A percentile compares a stretch with the other conserved stretches of the same genome.
Conservation (phyloP, 1,139 yeast species). For the Saccharomycopsis phalli region DNA sequence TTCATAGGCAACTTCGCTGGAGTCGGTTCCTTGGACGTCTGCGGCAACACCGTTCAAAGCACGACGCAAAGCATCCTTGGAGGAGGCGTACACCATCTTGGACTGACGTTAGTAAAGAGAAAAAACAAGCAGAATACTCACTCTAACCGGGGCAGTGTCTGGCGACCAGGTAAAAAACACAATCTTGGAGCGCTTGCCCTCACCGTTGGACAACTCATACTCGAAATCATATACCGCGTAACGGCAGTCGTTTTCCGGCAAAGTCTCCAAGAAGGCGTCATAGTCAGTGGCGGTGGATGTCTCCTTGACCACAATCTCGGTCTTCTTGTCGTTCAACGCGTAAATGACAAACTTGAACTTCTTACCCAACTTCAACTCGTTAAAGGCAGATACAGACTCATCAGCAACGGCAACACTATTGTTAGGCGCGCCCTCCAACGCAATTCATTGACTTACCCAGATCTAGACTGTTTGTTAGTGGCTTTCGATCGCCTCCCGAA, state of each 20-base stretch:
- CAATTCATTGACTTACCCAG: constrained; percentile 42
- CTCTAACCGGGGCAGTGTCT: constrained; percentile 87
- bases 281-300: constrained; percentile 68
- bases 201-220: constrained; percentile 81
- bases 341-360: constrained; percentile 76
- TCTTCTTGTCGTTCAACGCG: constrained; percentile 73
- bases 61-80: constrained; percentile 96
- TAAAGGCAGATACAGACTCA: constrained; percentile 87
- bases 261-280: constrained; percentile 74
- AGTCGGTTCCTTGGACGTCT: constrained; percentile 97
- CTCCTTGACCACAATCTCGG: constrained; percentile 83
- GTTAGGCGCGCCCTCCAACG: background rate
- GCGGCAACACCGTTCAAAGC: constrained; percentile 90
- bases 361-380: constrained; percentile 92
- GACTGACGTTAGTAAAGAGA: constrained; percentile 25
- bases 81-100: constrained; percentile 97
- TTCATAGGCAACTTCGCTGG: constrained; percentile 91
- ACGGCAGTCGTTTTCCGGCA: constrained; percentile 94
- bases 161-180: constrained; percentile 97
- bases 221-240: constrained; percentile 96
- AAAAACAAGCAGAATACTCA: constrained; percentile 8
- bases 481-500: background rate
- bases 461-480: constrained; percentile 43
- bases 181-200: constrained; percentile 94
- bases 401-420: constrained; percentile 87